phyloP scores from a whole-genome alignment of 768 basidiomycete species.

The Naganishia randhawae region DNA sequence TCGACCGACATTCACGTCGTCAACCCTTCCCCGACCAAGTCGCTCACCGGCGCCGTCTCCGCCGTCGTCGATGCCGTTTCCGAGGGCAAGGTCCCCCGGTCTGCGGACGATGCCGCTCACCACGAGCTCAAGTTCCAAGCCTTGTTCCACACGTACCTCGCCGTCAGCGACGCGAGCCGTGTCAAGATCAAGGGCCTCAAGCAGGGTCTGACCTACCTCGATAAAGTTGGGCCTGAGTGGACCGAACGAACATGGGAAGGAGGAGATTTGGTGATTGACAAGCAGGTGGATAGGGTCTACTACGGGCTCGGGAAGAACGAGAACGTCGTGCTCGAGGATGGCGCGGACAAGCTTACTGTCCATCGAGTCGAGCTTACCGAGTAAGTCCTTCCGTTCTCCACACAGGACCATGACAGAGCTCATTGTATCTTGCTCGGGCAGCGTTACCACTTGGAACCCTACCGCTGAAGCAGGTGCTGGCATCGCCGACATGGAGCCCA shows the following conservation, averaged over 20 bases:
- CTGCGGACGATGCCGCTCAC: not conserved
- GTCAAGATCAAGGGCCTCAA: conserved; percentile 65
- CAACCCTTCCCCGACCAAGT: too few species aligned
- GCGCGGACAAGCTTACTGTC: conserved; percentile 37
- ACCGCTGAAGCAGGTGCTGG: conserved; percentile 63
- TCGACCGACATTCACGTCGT: conserved; percentile 57
- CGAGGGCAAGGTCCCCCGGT: not conserved
- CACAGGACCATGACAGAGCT: not conserved
- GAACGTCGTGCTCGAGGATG: conserved; percentile 45
- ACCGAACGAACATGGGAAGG: conserved; percentile 58
- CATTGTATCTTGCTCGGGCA: conserved; percentile 52
- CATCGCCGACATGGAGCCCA: conserved; percentile 83
- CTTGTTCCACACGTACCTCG: conserved; percentile 85
- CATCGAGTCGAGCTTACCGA: conserved; percentile 45
- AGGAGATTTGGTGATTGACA: conserved; percentile 37
- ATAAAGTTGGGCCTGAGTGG: conserved; percentile 59
- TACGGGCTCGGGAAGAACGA: conserved; percentile 38
- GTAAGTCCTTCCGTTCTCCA: conserved; percentile 33
- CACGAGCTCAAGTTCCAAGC: conserved; percentile 75
- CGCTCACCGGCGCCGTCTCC: too few species aligned
- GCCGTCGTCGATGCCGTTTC: not conserved
- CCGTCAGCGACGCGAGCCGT: conserved; percentile 57
- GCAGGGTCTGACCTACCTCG: conserved; percentile 64
- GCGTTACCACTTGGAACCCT: conserved; percentile 87
- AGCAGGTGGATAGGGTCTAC: conserved; percentile 46